Evolutionary conservation across 108 stramenopile species (phyloP).

Genomic region (Nannochloropsis salina): DNA sequence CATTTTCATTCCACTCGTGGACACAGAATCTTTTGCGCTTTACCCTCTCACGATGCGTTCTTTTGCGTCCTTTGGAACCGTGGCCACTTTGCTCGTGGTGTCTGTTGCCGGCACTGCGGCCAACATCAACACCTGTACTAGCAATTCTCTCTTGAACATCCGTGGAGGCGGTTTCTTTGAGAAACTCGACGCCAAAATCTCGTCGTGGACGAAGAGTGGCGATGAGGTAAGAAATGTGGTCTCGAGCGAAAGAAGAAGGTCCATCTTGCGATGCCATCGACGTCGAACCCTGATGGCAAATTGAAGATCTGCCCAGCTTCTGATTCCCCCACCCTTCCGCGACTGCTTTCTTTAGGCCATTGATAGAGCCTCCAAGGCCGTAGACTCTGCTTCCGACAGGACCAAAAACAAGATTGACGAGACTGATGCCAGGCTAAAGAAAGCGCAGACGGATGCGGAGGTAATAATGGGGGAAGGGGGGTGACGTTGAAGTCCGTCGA

Average conservation of each 20-base stretch:
- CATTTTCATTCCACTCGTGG: too few species aligned
- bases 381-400: not conserved
- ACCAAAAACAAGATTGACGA: not conserved
- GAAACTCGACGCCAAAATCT: not conserved
- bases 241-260: not conserved
- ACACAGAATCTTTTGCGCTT: too few species aligned
- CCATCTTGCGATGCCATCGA: not conserved
- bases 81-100: not conserved
- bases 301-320: not conserved
- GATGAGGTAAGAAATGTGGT: not conserved
- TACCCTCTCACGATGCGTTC: not conserved
- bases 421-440: not conserved
- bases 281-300: not conserved
- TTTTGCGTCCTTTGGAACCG: not conserved
- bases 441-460: not conserved
- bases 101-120: not conserved
- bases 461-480: not conserved
- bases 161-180: constrained; percentile 9
- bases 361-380: not conserved
- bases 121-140: not conserved
- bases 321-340: not conserved
- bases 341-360: not conserved
- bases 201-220: not conserved
- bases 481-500: constrained; percentile 12
- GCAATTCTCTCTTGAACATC: not conserved